Conservation (phyloP, 495 filamentous ascomycete genomes). For the Hypoxylon perforatum region DNA sequence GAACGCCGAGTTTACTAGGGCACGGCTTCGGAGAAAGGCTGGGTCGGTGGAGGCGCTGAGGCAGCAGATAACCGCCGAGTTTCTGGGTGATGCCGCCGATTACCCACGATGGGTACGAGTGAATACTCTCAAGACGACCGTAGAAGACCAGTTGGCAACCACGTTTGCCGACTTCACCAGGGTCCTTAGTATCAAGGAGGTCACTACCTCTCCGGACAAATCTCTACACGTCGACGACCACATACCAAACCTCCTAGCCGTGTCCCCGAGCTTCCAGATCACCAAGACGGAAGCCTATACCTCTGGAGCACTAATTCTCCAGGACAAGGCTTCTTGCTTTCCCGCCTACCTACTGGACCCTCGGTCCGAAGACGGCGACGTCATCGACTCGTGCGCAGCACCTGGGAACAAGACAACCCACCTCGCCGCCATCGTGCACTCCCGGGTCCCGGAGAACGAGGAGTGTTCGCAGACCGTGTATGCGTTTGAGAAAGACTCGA, state of each 20-base stretch:
- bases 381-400: constrained; percentile 91
- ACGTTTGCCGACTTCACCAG: constrained; percentile 71
- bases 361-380: constrained; percentile 67
- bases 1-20: constrained; percentile 81
- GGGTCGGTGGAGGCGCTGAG: constrained; percentile 71
- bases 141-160: constrained; percentile 73
- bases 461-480: constrained; percentile 58
- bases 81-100: constrained; percentile 39
- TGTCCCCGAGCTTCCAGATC: constrained; percentile 75
- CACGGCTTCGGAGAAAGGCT: constrained; percentile 76
- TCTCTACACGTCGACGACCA: constrained; percentile 73
- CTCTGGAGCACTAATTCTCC: constrained; percentile 82
- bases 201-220: constrained; percentile 46
- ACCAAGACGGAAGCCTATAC: constrained; percentile 76
- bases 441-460: constrained; percentile 40
- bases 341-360: constrained; percentile 85
- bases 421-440: constrained; percentile 75
- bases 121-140: constrained; percentile 77
- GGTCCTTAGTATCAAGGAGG: constrained; percentile 59
- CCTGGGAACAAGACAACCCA: constrained; percentile 99
- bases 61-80: constrained; percentile 61
- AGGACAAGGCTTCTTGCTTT: constrained; percentile 97
- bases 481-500: constrained; percentile 76
- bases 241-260: constrained; percentile 83
- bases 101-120: constrained; percentile 91